These are phyloP conservation scores for Phytophthora pini DNA, from an alignment of 352 stramenopile genomes.

Conservation along the genomic window DNA sequence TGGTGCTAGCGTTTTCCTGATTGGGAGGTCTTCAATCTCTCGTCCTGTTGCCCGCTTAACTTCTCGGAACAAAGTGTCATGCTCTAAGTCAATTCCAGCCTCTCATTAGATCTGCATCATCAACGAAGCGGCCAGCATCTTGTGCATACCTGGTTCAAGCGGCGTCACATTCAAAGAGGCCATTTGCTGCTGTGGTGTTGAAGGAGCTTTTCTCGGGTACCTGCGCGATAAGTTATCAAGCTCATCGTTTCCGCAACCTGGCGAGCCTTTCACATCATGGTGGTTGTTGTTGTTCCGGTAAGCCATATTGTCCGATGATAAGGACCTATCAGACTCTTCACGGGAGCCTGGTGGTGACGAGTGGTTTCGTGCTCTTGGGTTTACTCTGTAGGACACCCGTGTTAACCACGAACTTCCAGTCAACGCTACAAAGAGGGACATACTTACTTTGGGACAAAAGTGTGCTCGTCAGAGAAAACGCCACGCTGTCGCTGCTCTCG, in stretches of 20 bases:
- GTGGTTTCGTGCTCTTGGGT: conserved; percentile 40
- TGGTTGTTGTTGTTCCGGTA: conserved; percentile 59
- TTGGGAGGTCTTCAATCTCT: conserved; percentile 71
- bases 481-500: conserved; percentile 70
- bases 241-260: conserved; percentile 39
- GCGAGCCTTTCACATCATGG: conserved; percentile 41
- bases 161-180: conserved; percentile 30
- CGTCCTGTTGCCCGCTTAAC: conserved; percentile 79
- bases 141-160: conserved; percentile 55
- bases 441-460: conserved; percentile 86
- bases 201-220: conserved; percentile 60
- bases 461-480: conserved; percentile 80
- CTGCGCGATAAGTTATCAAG: conserved; percentile 71
- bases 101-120: conserved; percentile 33
- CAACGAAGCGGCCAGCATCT: conserved; percentile 3
- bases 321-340: conserved; percentile 54
- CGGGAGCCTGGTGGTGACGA: conserved; percentile 47
- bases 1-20: conserved; percentile 37
- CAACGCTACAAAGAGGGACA: conserved; percentile 5
- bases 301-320: conserved; percentile 27
- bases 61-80: conserved; percentile 84
- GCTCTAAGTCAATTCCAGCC: conserved; percentile 58
- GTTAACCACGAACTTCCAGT: too few species aligned
- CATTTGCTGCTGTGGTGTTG: conserved; percentile 33
- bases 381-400: conserved; percentile 39